Evolutionary conservation across 768 basidiomycete species (phyloP), one percentile per base, ranked within the genome.

Genomic region (Mycena alexandri): DNA sequence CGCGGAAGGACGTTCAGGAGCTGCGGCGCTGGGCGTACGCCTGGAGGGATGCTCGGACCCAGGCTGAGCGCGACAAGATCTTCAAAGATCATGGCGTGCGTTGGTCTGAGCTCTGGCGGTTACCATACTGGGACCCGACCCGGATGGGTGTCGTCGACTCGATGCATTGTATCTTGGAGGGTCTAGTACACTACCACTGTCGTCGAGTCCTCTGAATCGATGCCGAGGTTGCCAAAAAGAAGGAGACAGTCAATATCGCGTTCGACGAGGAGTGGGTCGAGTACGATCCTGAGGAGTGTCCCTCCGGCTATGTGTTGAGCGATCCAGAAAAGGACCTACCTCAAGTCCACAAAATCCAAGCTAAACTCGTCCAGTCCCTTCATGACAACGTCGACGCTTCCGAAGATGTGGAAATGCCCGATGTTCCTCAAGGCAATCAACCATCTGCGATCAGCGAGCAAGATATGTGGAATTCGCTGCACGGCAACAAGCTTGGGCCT

Each of bases 71-170:
- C 21, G 68, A 67, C 25, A 60, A 13, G 38, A 59, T 76, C 56
- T 72, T 65, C 56, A 44, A 68, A 41, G 47, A 61, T 13, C 46
- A 69, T 54, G 76, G 76, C 11, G 65, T 75, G 16, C 73, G 72
- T 24, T 78, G 73, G 73, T 76, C 72, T 13, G 69, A 73, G 55
- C 67, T 78, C 11, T 66, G 72, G 48, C 71, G 75, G 3, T 70
- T 80, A 17, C 73, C 74, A 8, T 79, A 80, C 61, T 80, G 72
- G 62, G 70, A 77, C 52, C 74, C 77, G 5, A 67, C 74, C 7
- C 65, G 66, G 11, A 72, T 73, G 67, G 70, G 69, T 6, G 68
- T 78, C 22, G 68, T 79, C 44, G 75, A 80, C 58, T 69, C 75
- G 7, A 80, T 80, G 78, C 79, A 80, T 61, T 73, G 70, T 54